Evolutionary conservation across 768 basidiomycete genomes (phyloP), one percentile per base, ranked within the genome.

Genomic region (Tylopilus subfusipes): DNA sequence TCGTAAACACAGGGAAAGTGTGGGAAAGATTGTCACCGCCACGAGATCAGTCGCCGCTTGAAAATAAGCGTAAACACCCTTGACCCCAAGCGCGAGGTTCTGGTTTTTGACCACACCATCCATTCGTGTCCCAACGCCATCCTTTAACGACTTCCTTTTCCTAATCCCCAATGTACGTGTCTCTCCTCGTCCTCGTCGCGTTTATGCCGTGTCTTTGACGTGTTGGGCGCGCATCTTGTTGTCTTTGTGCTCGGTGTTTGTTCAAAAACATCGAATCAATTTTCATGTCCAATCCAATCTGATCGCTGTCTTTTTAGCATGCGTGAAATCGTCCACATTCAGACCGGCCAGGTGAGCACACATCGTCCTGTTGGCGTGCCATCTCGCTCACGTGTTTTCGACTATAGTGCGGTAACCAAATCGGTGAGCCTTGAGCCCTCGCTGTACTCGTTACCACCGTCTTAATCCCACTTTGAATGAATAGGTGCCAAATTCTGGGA

Each of bases 321-420:
- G 91, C 91, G 95, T 81, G 95, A 98, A 86, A 98, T 98, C 77
- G 95, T 98, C 73, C 96, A 98, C 78, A 86, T 98, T 69, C 96
- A 98, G 76, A 98, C 96, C 61, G 96, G 96, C 78, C 96, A 97
- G 85, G 93, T 93, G 68, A 64, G 78, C 71, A 48, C 47, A 33
- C 42, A 33, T 29, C 31, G 45, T 57, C 52, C 33, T 31, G 14
- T 24, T 36, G 30, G 36, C 33, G 25, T n/a, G 14, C 46, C 51
- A 50, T 34, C 42, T 56, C 64, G 57, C 64, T 72, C 63, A 64
- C 52, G 59, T 62, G 54, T 59, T 61, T 66, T 68, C 59, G 57
- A 63, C 66, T 30, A 39, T 63, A 87, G 92, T 98, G 96, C 73
- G 96, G 96, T 82, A 98, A 98, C 90, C 95, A 98, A 82, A 96